Evolutionary conservation across 768 basidiomycete species (phyloP).

Genomic region (Podaxis mareebaensis): DNA sequence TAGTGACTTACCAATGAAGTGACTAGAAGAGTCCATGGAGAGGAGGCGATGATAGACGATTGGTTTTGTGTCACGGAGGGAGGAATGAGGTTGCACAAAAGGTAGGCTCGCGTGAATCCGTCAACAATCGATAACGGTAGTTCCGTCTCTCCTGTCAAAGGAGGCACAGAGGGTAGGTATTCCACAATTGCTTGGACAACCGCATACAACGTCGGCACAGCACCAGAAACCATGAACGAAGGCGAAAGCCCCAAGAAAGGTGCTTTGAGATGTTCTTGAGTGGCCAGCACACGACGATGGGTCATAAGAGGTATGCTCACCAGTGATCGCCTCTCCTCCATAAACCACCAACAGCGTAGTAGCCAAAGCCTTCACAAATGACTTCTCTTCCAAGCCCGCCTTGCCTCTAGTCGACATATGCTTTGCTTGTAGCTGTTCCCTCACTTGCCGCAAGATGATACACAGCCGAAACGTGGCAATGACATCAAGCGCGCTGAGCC

Average conservation of each 20-base stretch:
- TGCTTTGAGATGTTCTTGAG: conserved; percentile 34
- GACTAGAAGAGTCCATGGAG: conserved; percentile 77
- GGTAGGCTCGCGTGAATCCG: conserved; percentile 74
- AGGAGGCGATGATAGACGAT: conserved; percentile 50
- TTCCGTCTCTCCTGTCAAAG: conserved; percentile 56
- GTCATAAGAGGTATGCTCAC: conserved; percentile 37
- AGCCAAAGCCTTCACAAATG: conserved; percentile 57
- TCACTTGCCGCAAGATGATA: conserved; percentile 64
- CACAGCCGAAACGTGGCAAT: conserved; percentile 70
- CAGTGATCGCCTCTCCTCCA: conserved; percentile 73
- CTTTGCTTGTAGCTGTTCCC: conserved; percentile 46
- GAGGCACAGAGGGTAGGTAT: conserved; percentile 56
- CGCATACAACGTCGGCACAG: conserved; percentile 62
- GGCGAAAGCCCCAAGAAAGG: conserved; percentile 66
- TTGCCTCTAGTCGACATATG: conserved; percentile 44
- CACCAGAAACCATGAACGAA: conserved; percentile 79
- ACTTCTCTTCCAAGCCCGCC: conserved; percentile 44
- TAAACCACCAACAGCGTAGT: conserved; percentile 70
- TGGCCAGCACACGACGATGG: conserved; percentile 2
- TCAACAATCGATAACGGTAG: conserved; percentile 75
- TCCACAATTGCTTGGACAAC: conserved; percentile 62
- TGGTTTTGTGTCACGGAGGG: conserved; percentile 60
- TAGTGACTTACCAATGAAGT: conserved; percentile 62
- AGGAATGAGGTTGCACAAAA: conserved; percentile 78
- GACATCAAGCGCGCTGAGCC: conserved; percentile 65